Evolutionary conservation across 2,329 filamentous ascomycete species (phyloP).

Genomic region (Fusarium sp.): DNA sequence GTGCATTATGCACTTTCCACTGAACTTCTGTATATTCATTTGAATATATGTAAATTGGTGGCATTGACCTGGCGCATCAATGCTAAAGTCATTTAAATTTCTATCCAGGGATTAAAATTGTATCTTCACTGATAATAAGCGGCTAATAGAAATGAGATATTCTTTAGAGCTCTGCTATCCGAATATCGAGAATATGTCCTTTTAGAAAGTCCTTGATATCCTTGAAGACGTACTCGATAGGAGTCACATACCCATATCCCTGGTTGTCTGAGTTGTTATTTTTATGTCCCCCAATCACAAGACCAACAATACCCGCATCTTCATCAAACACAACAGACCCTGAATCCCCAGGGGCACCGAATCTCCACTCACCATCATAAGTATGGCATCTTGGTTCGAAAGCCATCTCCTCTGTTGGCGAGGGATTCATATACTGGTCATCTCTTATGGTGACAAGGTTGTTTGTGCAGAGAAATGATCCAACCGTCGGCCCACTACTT

Average conservation of each 20-base stretch:
- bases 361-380: rapidly evolving
- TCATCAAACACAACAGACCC: not conserved
- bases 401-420: not conserved
- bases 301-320: not conserved
- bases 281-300: not conserved
- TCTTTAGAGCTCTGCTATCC: not conserved
- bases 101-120: rapidly evolving
- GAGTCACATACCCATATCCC: not conserved
- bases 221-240: not conserved
- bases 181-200: not conserved
- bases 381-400: not conserved
- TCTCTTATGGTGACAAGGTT: not conserved
- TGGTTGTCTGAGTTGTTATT: not conserved
- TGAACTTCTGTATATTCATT: not conserved
- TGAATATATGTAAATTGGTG: rapidly evolving
- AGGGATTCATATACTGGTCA: not conserved
- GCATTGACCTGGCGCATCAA: rapidly evolving
- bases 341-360: not conserved
- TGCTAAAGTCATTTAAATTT: rapidly evolving
- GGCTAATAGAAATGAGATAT: not conserved
- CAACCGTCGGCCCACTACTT: rapidly evolving
- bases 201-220: not conserved
- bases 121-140: rapidly evolving
- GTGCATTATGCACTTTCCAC: rapidly evolving
- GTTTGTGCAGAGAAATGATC: not conserved